Evolutionary conservation across 345 rosid genomes (phyloP).

Genomic region (Mallotus nudiflorus): DNA sequence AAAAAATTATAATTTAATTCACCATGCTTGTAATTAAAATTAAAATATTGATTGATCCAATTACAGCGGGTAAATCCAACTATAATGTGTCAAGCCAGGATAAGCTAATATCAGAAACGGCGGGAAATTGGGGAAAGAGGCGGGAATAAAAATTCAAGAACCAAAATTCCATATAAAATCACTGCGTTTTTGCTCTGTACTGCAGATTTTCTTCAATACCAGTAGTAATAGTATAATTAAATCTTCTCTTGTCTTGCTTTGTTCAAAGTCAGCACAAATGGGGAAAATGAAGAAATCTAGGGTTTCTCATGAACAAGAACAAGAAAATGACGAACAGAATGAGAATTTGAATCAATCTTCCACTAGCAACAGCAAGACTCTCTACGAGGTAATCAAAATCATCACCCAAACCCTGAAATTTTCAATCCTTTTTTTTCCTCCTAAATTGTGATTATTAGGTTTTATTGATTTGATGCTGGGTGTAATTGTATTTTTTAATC

Average conservation of each 20-base stretch:
- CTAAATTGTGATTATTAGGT: no score
- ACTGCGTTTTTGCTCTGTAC: no score
- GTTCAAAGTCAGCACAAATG: constrained; percentile 41
- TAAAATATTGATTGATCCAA: no score
- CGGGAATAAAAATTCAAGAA: neutral
- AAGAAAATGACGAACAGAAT: constrained; percentile 31
- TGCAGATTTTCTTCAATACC: no score
- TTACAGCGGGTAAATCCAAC: no score
- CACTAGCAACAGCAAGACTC: constrained; percentile 32
- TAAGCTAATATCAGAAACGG: neutral
- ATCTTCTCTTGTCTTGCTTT: no score
- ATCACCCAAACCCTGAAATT: neutral
- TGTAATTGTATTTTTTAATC: no score
- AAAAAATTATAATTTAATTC: no score
- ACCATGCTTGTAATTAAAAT: no score
- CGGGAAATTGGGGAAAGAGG: constrained; percentile 18
- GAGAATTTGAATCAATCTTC: constrained; percentile 27
- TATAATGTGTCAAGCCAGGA: no score
- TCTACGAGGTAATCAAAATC: constrained; percentile 51
- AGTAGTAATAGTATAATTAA: no score
- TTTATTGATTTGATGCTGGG: neutral
- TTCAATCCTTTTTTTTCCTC: neutral
- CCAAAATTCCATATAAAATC: no score
- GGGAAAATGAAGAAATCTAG: constrained; percentile 58
- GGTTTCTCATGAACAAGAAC: constrained; percentile 43